Base-by-base conservation (phyloP, 768 basidiomycete species). In the Tubosaeta sp. region DNA sequence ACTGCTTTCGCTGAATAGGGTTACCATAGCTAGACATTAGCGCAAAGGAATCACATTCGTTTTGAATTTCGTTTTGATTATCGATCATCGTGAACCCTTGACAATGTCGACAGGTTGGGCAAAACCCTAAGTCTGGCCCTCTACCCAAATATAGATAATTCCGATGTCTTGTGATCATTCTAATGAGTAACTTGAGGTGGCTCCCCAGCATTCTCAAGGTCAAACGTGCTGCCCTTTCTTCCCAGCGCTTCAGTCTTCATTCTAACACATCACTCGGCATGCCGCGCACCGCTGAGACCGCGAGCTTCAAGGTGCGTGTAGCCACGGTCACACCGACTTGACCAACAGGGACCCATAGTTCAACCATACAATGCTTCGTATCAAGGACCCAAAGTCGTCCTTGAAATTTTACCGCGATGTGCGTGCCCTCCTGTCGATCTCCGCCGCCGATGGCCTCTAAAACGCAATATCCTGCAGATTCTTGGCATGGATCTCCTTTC, bases 301-400 rank as follows among this genome's bases (percentile, higher is more conserved):
- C 83, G 1, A 79, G 80, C 59, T 86, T 83, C 72, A 79, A 76
- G 71, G 84, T 82, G 57, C 55, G 61, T 5, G 3, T 29, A 26
- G 6, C 32, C 27, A 22, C 26, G n/a, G 38, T 31, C 37, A 29
- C 17, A 22, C 26, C 16, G 22, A 7, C n/a, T 25, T 54, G 27
- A 39, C 48, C 16, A 33, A 43, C 50, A 13, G 46, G 34, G 8
- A 37, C 35, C 25, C 32, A 38, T 55, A 88, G 86, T 84, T 88
- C 72, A 90, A 91, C 65, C 90, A 93, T 69, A 89, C 87, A 17
- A 92, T 91, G 91, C 68, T 94, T 61, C 81, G 93, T 60, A 77
- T 95, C 66, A 94, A 86, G 74, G 91, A 95, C 66, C 86, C 92
- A 8, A 83, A 91, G 59, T 76, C 71, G 42, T 94, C 91, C 16